Evolutionary conservation across 169 alveolate genomes (phyloP), one percentile per base, ranked within the genome.

Genomic region (Plasmodium cynomolgi): DNA sequence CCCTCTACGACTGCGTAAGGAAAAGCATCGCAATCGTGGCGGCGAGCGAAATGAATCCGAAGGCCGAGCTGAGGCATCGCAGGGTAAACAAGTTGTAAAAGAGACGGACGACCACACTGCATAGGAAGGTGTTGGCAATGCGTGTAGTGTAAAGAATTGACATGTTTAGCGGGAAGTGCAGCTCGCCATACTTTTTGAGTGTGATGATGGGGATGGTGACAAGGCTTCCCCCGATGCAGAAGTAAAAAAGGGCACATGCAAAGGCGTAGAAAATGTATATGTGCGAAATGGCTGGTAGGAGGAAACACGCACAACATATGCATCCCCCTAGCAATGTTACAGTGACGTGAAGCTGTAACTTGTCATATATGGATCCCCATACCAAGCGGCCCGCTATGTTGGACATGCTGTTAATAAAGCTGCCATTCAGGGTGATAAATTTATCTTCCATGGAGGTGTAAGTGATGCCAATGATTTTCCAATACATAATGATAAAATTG

Each of bases 191-290:
- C 44, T 77, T 86, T 75, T 77, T 86, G 9, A 86, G 68, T 29
- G 93, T 86, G n/a, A 86, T 75, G 26, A 86, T 75, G 4, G 93
- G 93, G 31, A 86, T 86, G 62, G 93, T 86, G 8, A 86, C 93
- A 20, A 86, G 9, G 33, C 93, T 75, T 0, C 93, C 93, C 1
- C 93, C 93, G 33, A 86, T 75, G 44, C 86, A 86, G 34, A 86
- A 86, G 81, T 86, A 86, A 50, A 86, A 86, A 9, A 86, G 37
- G 41, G 86, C 85, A 37, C 93, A 86, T 5, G 68, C 11, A 8
- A 77, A 33, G 0, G 62, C 81, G 44, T 86, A 86, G 26, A 75
- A 56, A 54, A 71, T 26, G 71, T 86, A 86, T 31, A 86, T 56
- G 68, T 86, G 86, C 2, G 82, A 34, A 50, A 86, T 41, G 39